phyloP scores from a whole-genome alignment of 2,329 filamentous ascomycete species.

The Colletotrichum sublineola region DNA sequence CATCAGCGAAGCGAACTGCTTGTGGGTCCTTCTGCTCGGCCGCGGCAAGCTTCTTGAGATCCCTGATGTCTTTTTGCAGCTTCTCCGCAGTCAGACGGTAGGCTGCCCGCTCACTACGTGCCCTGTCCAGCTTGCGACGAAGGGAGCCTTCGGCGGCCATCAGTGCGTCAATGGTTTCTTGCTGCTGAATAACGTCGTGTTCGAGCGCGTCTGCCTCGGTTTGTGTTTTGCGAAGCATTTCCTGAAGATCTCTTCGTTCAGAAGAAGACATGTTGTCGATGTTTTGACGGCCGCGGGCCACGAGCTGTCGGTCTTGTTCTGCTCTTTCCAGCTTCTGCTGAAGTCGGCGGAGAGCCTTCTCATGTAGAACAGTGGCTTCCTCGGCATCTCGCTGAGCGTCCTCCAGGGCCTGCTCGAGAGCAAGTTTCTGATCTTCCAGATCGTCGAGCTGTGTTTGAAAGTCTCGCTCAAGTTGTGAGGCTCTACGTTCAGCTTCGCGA shows the following conservation, averaged over 20 bases:
- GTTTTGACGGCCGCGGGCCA: slow-evolving; percentile 45
- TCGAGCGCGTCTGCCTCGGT: slow-evolving; percentile 78
- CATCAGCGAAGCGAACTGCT: slow-evolving; percentile 48
- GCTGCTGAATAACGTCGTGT: slow-evolving; percentile 77
- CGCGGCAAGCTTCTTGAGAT: slow-evolving; percentile 57
- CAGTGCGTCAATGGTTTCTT: slow-evolving; percentile 72
- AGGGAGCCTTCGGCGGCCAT: slow-evolving; percentile 70
- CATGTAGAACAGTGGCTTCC: slow-evolving; percentile 60
- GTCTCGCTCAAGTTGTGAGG: slow-evolving; percentile 57
- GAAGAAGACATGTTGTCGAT: slow-evolving; percentile 47
- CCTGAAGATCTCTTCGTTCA: slow-evolving; percentile 69
- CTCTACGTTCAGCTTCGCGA: slow-evolving; percentile 64
- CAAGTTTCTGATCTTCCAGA: slow-evolving; percentile 70
- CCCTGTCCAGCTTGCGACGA: slow-evolving; percentile 76
- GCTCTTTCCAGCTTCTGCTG: slow-evolving; percentile 65
- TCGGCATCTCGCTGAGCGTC: slow-evolving; percentile 66
- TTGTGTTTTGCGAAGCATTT: slow-evolving; percentile 72
- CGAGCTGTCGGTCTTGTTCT: slow-evolving; percentile 59
- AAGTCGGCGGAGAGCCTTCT: slow-evolving; percentile 58
- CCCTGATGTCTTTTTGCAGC: slow-evolving; percentile 64
- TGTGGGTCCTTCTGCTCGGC: slow-evolving; percentile 49
- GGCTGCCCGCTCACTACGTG: slow-evolving; percentile 73
- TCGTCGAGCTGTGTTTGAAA: slow-evolving; percentile 69
- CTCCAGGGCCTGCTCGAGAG: slow-evolving; percentile 70
- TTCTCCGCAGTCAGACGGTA: slow-evolving; percentile 68